Base-by-base conservation (phyloP, 2,329 filamentous ascomycete genomes). In the Neonectria magnoliae region DNA sequence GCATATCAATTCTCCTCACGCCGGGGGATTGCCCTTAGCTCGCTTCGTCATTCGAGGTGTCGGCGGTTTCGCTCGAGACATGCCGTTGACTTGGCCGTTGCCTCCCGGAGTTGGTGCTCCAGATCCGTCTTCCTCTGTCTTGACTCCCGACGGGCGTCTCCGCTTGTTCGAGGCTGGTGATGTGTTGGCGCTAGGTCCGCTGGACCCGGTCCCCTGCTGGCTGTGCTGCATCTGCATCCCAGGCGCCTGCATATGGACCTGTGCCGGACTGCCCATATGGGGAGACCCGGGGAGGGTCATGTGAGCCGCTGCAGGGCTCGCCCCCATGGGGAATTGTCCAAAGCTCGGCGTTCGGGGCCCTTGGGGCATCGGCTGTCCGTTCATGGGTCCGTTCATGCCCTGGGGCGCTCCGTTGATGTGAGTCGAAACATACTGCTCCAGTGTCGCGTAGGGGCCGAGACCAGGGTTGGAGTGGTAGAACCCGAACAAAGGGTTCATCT, bases 201-300 rank as follows among this genome's bases (percentile, higher is more conserved):
- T 88, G 10, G 88, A 90, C 75, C 81, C 88, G 33, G 88, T 90
- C 42, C 89, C 89, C 74, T 91, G 89, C 75, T 91, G 89, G 75
- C 88, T 91, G 68, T 88, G 87, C 75, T 91, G 88, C 65, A 88
- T 80, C 75, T 89, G 87, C 89, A 91, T 91, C 66, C 83, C 83
- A 22, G 88, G 88, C 56, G 88, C 87, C 76, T 89, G 87, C 84
- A 90, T 89, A 57, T 85, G 82, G 16, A 85, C 87, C 14, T 86
- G 84, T 18, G 87, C 88, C 9, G 89, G 89, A 74, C 87, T 90
- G 58, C 87, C 84, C 60, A 83, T 72, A 58, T 88, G 87, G 55
- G 88, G 88, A 14, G 88, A 90, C 16, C 87, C 88, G 29, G 88
- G 88, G 5, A 90, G 82, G 71, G 86, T 84, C 68, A 89, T 84